Evolutionary conservation across 2,329 filamentous ascomycete species (phyloP).

Genomic region (Neurospora crassa): DNA sequence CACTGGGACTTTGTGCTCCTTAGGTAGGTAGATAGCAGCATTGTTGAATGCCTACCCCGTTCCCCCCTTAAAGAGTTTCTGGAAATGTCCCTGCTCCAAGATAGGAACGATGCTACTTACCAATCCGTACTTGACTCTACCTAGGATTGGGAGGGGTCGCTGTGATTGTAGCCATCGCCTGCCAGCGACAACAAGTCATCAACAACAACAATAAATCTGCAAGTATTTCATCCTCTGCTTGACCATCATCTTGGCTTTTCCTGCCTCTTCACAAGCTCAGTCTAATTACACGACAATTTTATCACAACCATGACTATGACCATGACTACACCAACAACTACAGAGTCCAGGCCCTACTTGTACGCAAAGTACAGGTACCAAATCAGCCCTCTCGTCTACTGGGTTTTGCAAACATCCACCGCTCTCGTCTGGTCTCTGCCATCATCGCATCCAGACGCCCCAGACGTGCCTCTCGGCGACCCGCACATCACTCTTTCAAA

Average conservation of each 20-base stretch:
- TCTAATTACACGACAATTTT: not conserved
- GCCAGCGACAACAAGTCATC: not conserved
- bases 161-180: not conserved
- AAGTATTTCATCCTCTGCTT: not conserved
- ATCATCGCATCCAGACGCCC: constrained; percentile 7
- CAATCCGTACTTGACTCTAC: not conserved
- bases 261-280: not conserved
- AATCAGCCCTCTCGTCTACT: constrained; percentile 27
- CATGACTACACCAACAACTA: constrained; percentile 5
- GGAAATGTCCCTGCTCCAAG: not conserved
- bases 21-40: not conserved
- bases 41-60: not conserved
- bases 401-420: constrained; percentile 30
- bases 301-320: not conserved
- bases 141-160: not conserved
- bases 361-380: constrained; percentile 32
- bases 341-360: not conserved
- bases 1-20: not conserved
- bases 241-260: not conserved
- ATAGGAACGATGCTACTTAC: not conserved
- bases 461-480: not conserved
- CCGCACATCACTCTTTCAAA: constrained; percentile 22
- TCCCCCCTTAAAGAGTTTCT: not conserved
- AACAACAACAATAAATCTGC: not conserved
- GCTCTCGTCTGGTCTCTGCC: constrained; percentile 21